phyloP scores from a whole-genome alignment of 805 yeast genomes.

The Candida arabinofermentans region DNA sequence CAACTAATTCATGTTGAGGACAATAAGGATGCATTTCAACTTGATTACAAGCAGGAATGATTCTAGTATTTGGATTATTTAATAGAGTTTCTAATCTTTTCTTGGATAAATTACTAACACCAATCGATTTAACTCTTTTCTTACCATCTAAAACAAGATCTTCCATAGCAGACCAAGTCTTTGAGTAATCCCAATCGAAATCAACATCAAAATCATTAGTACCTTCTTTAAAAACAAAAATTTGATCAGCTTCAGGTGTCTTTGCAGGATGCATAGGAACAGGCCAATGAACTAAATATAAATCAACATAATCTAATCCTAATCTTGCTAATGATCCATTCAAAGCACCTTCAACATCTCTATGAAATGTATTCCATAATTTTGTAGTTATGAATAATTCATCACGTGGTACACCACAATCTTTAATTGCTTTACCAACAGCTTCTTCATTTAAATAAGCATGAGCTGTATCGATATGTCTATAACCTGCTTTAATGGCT shows the following conservation, averaged over 20 bases:
- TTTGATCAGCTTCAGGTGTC: conserved; percentile 26
- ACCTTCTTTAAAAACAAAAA: conserved; percentile 12
- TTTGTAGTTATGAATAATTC: conserved; percentile 63
- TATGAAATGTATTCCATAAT: conserved; percentile 44
- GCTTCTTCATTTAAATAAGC: conserved; percentile 60
- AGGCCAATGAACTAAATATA: conserved; percentile 85
- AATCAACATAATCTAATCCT: conserved; percentile 61
- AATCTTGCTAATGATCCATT: conserved; percentile 47
- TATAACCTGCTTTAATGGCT: conserved; percentile 66
- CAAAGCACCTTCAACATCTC: conserved; percentile 43
- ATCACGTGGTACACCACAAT: conserved; percentile 38
- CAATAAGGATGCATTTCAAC: conserved; percentile 70
- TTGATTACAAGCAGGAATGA: conserved; percentile 69
- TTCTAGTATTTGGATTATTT: conserved; percentile 40
- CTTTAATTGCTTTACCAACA: conserved; percentile 53
- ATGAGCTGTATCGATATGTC: conserved; percentile 77
- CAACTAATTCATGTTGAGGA: conserved; percentile 56
- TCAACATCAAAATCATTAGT: conserved; percentile 27
- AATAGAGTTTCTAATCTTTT: conserved; percentile 49
- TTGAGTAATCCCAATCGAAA: conserved; percentile 36
- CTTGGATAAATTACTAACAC: conserved; percentile 70
- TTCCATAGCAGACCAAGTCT: conserved; percentile 65
- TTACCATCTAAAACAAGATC: conserved; percentile 28
- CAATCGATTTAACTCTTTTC: conserved; percentile 56
- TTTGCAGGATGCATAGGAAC: conserved; percentile 43